These are phyloP conservation scores for Rhizopus stolonifer DNA, from an alignment of 371 early-diverging fungal species.

Conservation along the genomic window DNA sequence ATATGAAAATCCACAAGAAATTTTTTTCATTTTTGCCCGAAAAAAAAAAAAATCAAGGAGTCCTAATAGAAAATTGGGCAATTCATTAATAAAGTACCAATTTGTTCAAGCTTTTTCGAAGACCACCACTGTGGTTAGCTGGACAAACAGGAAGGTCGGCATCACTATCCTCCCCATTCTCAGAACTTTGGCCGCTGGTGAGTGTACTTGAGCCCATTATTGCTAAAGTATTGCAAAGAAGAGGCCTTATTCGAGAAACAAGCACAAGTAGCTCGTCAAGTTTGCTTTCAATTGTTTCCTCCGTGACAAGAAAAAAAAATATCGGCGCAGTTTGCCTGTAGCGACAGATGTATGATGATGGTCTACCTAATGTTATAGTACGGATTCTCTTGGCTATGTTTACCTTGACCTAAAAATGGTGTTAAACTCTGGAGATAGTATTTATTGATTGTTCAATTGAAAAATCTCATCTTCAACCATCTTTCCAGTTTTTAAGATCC, in stretches of 20 bases:
- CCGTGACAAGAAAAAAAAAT: constrained; percentile 1
- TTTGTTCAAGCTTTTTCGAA: background rate
- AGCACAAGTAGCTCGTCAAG: background rate
- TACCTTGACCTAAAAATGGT: no score
- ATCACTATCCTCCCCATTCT: background rate
- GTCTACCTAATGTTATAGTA: constrained; percentile 1
- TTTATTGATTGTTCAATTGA: background rate
- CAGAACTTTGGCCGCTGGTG: background rate
- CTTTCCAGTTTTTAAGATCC: constrained; percentile 7
- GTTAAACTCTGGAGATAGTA: no score
- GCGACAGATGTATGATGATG: background rate
- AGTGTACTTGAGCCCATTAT: background rate
- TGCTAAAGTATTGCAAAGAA: constrained; percentile 1
- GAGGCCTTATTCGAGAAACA: background rate
- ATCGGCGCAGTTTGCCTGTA: constrained; percentile 1
- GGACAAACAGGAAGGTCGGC: background rate
- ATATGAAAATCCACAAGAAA: no score
- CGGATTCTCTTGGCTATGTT: no score
- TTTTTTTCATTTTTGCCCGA: background rate
- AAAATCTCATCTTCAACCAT: constrained; percentile 6
- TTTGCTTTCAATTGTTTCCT: constrained; percentile 1
- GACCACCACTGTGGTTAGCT: background rate
- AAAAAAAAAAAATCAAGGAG: no score
- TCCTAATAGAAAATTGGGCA: no score
- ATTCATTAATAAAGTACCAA: background rate